These are phyloP conservation scores for Nitzschia sp. DNA, from an alignment of 108 stramenopile genomes.

Conservation along the genomic window DNA sequence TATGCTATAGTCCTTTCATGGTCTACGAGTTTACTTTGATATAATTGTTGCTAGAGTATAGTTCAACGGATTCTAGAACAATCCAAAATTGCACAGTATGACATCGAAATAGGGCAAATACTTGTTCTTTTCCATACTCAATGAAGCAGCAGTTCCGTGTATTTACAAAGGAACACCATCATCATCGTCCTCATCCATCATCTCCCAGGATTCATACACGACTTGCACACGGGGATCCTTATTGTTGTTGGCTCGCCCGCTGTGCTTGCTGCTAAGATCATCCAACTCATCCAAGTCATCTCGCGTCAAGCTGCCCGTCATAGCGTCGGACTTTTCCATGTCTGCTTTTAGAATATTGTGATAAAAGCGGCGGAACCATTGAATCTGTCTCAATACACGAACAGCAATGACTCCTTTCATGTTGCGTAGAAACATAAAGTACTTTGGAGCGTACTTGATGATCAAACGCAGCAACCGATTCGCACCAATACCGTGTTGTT, in stretches of 20 bases:
- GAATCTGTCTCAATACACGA: conserved; percentile 65
- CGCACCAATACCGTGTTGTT: conserved; percentile 53
- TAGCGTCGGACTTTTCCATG: conserved; percentile 23
- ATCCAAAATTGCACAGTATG: too few relatives aligned
- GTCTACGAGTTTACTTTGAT: too few relatives aligned
- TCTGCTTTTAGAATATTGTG: conserved; percentile 10
- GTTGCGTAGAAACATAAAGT: conserved; percentile 74
- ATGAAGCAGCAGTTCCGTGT: too few relatives aligned
- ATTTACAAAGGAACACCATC: conserved; percentile 39
- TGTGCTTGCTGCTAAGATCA: conserved; percentile 19
- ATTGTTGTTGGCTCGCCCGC: not conserved
- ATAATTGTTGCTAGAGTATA: too few relatives aligned
- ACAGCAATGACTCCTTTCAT: conserved; percentile 76
- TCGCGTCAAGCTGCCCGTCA: conserved; percentile 21
- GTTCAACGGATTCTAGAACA: too few relatives aligned
- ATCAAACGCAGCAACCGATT: conserved; percentile 60
- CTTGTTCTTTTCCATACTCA: too few relatives aligned
- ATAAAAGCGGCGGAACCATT: conserved; percentile 59
- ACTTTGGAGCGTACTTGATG: conserved; percentile 87
- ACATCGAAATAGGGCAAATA: too few relatives aligned
- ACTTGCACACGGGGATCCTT: conserved; percentile 16
- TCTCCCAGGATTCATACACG: conserved; percentile 39
- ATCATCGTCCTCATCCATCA: conserved; percentile 51
- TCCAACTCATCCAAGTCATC: conserved; percentile 12
- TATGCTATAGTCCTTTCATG: too few relatives aligned